Conservation (phyloP, 176 grass and related monocot species). For the Chloris gayana region DNA sequence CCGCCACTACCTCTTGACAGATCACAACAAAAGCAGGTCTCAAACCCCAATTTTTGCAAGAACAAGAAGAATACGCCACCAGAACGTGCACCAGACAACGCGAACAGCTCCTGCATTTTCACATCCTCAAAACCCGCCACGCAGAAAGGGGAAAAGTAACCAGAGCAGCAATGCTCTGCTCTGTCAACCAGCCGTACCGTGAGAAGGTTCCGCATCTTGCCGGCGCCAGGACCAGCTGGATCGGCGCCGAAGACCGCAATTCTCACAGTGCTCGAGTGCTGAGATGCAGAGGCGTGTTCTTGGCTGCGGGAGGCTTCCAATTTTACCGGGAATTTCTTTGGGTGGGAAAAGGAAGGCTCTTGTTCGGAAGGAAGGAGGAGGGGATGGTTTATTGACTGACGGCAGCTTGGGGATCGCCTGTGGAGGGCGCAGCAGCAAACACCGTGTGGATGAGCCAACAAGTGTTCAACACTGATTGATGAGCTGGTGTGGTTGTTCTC, state of each 20-base stretch:
- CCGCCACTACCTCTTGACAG: neutral
- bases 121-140: neutral
- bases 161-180: neutral
- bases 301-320: neutral
- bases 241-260: neutral
- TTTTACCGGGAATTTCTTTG: slow-evolving; percentile 18
- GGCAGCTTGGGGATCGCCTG: neutral
- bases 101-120: neutral
- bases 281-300: neutral
- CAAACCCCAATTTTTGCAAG: neutral
- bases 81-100: neutral
- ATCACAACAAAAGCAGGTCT: neutral
- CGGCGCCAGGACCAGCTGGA: neutral
- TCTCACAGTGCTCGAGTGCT: neutral
- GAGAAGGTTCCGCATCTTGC: slow-evolving; percentile 62
- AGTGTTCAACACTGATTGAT: neutral
- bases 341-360: slow-evolving; percentile 5
- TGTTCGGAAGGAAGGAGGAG: neutral
- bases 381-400: slow-evolving; percentile 33
- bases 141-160: neutral
- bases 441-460: neutral
- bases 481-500: neutral
- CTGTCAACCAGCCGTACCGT: slow-evolving; percentile 41
- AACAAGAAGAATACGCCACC: neutral
- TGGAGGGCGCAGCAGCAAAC: neutral